Base-by-base conservation (phyloP, 2,329 filamentous ascomycete genomes). In the Daldinia sp. region DNA sequence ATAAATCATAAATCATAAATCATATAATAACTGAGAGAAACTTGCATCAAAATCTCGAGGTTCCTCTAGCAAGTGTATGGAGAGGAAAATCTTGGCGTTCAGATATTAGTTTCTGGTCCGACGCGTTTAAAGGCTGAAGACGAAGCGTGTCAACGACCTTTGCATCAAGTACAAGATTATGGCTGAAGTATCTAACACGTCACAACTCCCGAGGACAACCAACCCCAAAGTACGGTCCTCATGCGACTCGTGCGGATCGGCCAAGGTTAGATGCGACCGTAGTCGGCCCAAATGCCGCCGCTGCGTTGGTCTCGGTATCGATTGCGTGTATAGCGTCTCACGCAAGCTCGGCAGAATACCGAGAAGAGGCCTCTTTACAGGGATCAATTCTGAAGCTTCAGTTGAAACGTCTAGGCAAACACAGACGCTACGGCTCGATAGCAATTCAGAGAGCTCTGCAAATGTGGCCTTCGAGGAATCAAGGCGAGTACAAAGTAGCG, bases 211-310 rank as follows among this genome's bases (percentile, higher is more conserved):
- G n/a, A 51, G 6, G 15, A 18, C 26, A 15, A 33, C 15, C 9
- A 33, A 1, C 13, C 26, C 46, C 4, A 51, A 51, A 51, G 13
- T 51, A 7, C 13, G 46, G 15, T 30, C 46, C 26, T 51, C 46
- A 33, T 51, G 46, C 46, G 46, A 51, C 9, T 51, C 46, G 6
- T 33, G 46, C 28, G 46, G 46, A 37, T 48, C 56, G 6, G 41
- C 56, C 9, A 60, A 60, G 30, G n/a, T 60, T 13, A 50, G 26
- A 44, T 60, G 56, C 30, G 56, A 60, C 23, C 56, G 56, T 20
- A 35, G 56, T n/a, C 56, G 46, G 12, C 56, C 56, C 9, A 37
- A 50, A 26, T 60, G 56, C 7, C 28, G 56, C 2, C 56, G 56
- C 18, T 60, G 56, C 42, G 30, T 39, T 46, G 20, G 42, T 13